These are phyloP conservation scores for Nakataea oryzae DNA, from an alignment of 2,329 filamentous ascomycete genomes.

Conservation along the genomic window DNA sequence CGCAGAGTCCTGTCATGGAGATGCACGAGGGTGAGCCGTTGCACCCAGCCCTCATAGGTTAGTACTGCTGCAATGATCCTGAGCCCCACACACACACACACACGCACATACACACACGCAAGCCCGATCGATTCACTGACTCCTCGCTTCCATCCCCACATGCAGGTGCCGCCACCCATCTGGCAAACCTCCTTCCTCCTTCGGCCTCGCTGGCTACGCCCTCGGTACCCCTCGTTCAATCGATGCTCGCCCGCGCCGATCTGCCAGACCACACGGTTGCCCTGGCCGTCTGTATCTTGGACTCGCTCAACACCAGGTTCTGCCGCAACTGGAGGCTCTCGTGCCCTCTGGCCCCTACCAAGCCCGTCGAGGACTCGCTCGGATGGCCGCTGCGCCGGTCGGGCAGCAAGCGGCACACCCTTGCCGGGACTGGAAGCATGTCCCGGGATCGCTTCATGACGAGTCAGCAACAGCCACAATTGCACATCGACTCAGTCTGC, in stretches of 20 bases:
- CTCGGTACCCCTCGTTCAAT: constrained; percentile 48
- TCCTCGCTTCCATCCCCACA: constrained; percentile 5
- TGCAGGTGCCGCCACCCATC: constrained; percentile 53
- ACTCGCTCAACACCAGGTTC: constrained; percentile 53
- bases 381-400: constrained; percentile 5
- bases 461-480: constrained; percentile 16
- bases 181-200: constrained; percentile 55
- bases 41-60: constrained; percentile 22
- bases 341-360: constrained; percentile 33
- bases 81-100: background rate
- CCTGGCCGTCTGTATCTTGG: constrained; percentile 55
- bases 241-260: constrained; percentile 45
- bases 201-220: constrained; percentile 49
- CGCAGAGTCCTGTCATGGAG: constrained; percentile 30
- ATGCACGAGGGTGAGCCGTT: constrained; percentile 1
- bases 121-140: background rate
- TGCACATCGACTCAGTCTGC: constrained; percentile 50
- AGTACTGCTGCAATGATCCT: constrained; percentile 4
- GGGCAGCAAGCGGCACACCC: constrained; percentile 34
- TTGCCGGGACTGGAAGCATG: constrained; percentile 22
- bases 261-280: constrained; percentile 52
- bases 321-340: constrained; percentile 50
- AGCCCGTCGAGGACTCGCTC: constrained; percentile 10
- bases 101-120: no score
- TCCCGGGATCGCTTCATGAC: constrained; percentile 17